Base-by-base conservation (phyloP, 2,329 filamentous ascomycete species). In the Ustulina deusta region DNA sequence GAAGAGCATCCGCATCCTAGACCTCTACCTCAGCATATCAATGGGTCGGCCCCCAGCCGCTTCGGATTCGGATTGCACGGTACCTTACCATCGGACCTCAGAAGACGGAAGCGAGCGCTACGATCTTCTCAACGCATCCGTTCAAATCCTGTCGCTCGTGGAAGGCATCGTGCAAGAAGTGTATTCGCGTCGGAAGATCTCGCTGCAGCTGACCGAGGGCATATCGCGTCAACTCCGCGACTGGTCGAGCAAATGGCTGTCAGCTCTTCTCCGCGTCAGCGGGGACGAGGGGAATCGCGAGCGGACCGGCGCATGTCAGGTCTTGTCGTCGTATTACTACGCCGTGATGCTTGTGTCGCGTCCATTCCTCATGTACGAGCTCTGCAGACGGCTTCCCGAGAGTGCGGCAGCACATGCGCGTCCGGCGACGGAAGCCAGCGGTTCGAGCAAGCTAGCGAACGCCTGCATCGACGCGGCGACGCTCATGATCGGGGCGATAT, bases 281-380 rank as follows among this genome's bases (percentile, higher is more conserved):
- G 73, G 20, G 55, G 62, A 70, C 1, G 71, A 73, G 3, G 68
- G 78, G 13, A 75, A 76, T 15, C 72, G 71, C 0, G 77, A 80
- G 61, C 74, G 80, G 0, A 80, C 81, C 7, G 85, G 85, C 0
- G 84, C 85, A 0, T 86, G 84, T 32, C 84, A 86, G 73, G 81
- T 86, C 0, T 73, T 87, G 7, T 80, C 83, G 0, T 83, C 84
- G 1, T 87, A 87, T 63, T 86, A 87, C 73, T 87, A 87, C 65
- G 83, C 84, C 0, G 85, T 87, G n/a, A 87, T 87, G 79, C 79
- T 87, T 2, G 84, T 87, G 0, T 85, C 85, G 0, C 78, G 85
- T 0, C 85, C 85, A 0, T 87, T 87, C 58, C 78, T 87, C 6
- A 86, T 87, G 84, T 86, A 85, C 56, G 85, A 87, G 73, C 77